Evolutionary conservation across 768 basidiomycete species (phyloP).

Genomic region (Trametes cubensis): DNA sequence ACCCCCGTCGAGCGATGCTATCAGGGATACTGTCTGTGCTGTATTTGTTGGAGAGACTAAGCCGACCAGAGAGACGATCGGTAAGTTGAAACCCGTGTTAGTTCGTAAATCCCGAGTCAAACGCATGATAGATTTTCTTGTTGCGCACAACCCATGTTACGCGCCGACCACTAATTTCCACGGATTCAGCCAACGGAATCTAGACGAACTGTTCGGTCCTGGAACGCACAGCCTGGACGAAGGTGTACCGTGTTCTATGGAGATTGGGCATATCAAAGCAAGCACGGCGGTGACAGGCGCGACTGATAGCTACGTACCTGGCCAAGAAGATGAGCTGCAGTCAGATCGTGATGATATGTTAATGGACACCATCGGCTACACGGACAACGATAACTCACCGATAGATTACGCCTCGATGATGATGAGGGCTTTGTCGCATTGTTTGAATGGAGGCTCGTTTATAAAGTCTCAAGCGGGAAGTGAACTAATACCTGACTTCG

Average conservation of each 20-base stretch:
- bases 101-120: not conserved
- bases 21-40: not conserved
- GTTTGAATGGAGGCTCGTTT: not conserved
- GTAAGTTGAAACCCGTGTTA: not conserved
- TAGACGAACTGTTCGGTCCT: not conserved
- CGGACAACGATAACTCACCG: not conserved
- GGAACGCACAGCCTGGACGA: not conserved
- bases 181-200: not conserved
- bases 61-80: not conserved
- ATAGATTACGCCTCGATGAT: not conserved
- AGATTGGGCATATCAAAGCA: too few species aligned
- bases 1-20: not conserved
- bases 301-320: not conserved
- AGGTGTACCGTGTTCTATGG: not conserved
- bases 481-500: conserved; percentile 8
- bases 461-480: not conserved
- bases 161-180: not conserved
- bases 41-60: not conserved
- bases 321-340: not conserved
- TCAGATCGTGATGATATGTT: not conserved
- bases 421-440: not conserved
- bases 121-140: not conserved
- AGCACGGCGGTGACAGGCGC: not conserved
- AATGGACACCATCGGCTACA: conserved; percentile 1
- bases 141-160: not conserved